phyloP scores from a whole-genome alignment of 495 filamentous ascomycete genomes.

The Neurospora sp. region DNA sequence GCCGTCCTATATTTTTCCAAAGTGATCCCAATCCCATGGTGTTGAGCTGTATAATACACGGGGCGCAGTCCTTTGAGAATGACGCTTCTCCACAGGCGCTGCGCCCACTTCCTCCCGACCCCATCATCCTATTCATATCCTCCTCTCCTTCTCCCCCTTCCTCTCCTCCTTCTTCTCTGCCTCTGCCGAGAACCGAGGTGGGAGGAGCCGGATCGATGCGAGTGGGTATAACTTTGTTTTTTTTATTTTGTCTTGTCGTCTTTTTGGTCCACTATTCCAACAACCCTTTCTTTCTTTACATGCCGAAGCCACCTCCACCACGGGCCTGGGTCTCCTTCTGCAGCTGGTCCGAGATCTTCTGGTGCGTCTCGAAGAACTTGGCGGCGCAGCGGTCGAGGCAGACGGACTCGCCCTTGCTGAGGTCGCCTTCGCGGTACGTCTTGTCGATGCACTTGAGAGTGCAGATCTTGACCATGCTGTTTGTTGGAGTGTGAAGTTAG shows the following conservation, averaged over 20 bases:
- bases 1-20: background rate
- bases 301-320: conserved; percentile 26
- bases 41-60: background rate
- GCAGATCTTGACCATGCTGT: conserved; percentile 77
- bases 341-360: conserved; percentile 65
- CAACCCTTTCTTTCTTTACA: background rate
- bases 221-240: background rate
- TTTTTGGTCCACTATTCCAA: background rate
- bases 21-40: background rate
- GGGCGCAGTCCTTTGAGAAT: background rate
- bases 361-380: conserved; percentile 97
- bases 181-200: background rate
- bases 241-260: background rate
- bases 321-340: conserved; percentile 37
- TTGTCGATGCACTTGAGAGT: conserved; percentile 81
- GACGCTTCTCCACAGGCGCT: background rate
- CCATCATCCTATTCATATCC: background rate
- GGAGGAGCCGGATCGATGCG: background rate
- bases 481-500: background rate
- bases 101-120: background rate
- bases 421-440: conserved; percentile 86
- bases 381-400: conserved; percentile 92
- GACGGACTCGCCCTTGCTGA: conserved; percentile 97
- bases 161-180: background rate
- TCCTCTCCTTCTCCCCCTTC: background rate